Evolutionary conservation across 495 filamentous ascomycete species (phyloP).

Genomic region (Oidiodendron maius): DNA sequence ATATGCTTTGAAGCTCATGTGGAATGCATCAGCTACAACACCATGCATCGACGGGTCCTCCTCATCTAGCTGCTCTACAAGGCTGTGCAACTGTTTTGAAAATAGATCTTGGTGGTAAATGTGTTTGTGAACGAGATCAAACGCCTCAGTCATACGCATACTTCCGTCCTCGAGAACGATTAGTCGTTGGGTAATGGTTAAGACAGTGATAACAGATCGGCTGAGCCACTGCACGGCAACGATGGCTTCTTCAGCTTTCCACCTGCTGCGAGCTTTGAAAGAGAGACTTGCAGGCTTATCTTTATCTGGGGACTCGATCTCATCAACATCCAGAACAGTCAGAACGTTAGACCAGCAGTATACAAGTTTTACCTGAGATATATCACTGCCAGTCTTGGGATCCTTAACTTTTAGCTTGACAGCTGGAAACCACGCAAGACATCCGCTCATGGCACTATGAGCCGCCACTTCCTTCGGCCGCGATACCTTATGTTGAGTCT

Average conservation of each 20-base stretch:
- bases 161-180: constrained; percentile 86
- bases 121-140: constrained; percentile 86
- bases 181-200: constrained; percentile 89
- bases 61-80: constrained; percentile 86
- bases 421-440: constrained; percentile 94
- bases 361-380: constrained; percentile 79
- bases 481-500: constrained; percentile 89
- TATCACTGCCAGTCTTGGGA: constrained; percentile 40
- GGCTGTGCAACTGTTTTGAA: constrained; percentile 68
- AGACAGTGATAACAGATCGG: constrained; percentile 81
- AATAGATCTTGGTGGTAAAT: constrained; percentile 90
- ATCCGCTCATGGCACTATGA: constrained; percentile 87
- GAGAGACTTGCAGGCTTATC: constrained; percentile 69
- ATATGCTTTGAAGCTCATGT: constrained; percentile 94
- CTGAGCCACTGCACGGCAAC: constrained; percentile 97
- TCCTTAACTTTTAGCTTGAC: constrained; percentile 81
- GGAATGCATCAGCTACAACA: constrained; percentile 93
- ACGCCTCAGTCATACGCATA: constrained; percentile 86
- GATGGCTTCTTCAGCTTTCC: constrained; percentile 92
- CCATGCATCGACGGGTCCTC: constrained; percentile 88
- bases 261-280: constrained; percentile 80
- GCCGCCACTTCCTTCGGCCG: constrained; percentile 84
- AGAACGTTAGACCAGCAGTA: constrained; percentile 98
- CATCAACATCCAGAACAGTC: constrained; percentile 82
- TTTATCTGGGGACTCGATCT: constrained; percentile 57